A percentile compares a stretch with the other conserved stretches of the same genome.
phyloP scores from a whole-genome alignment of 2,329 filamentous ascomycete species.

The Aureobasidium musti region DNA sequence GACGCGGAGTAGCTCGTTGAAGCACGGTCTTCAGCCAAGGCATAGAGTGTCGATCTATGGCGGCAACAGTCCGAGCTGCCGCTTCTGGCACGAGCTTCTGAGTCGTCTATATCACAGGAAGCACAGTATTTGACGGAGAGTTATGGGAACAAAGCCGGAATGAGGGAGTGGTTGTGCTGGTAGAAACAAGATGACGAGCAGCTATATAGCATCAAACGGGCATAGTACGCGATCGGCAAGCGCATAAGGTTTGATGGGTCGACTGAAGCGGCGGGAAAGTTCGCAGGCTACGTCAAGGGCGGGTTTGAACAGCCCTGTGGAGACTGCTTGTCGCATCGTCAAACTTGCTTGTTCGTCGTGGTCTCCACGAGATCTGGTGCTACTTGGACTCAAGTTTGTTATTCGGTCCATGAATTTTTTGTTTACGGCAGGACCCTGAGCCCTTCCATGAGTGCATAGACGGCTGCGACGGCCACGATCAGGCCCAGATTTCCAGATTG shows the following conservation, averaged over 20 bases:
- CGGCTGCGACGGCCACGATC: conserved; percentile 21
- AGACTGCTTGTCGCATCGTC: conserved; percentile 16
- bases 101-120: neutral
- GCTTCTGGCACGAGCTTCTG: neutral
- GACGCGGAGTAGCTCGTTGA: conserved; percentile 1
- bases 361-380: neutral
- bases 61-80: neutral
- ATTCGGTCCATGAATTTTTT: conserved; percentile 3
- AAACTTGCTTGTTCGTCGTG: conserved; percentile 13
- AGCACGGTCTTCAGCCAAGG: conserved; percentile 16
- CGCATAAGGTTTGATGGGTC: neutral
- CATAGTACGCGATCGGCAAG: neutral
- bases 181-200: neutral
- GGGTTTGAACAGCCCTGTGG: conserved; percentile 15
- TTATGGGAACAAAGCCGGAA: neutral
- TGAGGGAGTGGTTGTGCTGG: neutral
- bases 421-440: neutral
- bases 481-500: neutral
- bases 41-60: conserved; percentile 3
- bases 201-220: conserved; percentile 2
- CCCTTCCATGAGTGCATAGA: conserved; percentile 14
- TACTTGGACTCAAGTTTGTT: neutral
- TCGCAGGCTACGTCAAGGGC: neutral
- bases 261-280: conserved; percentile 2
- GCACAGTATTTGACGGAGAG: neutral